Evolutionary conservation across 2,329 filamentous ascomycete genomes (phyloP), one percentile per base, ranked within the genome.

Genomic region (Colletotrichum caudatum): DNA sequence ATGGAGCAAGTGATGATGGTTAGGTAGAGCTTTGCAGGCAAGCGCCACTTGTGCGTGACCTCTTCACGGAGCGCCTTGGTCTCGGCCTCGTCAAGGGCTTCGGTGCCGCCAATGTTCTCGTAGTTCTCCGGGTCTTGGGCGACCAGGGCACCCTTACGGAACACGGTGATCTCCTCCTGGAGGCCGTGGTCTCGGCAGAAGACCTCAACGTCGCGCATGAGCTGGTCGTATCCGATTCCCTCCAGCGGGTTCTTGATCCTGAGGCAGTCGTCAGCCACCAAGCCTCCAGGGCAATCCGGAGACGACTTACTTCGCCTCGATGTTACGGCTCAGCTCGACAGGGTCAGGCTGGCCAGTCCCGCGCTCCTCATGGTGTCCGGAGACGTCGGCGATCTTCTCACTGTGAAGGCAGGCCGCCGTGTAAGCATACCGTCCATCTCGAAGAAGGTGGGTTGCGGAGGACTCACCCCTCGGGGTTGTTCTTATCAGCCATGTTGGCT

Each of bases 101-200:
- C 82, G 64, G 88, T 82, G 74, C 87, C 86, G 5, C 79, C 81
- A 51, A 94, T 85, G 44, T 85, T 82, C 69, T 93, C 91, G 78
- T 83, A 93, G 39, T 85, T 84, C 11, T 83, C 82, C 0, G 92
- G 92, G 75, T 91, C 89, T 78, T 93, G 92, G 3, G 93, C 93
- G 23, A 94, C 87, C 14, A 95, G 84, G 4, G 93, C 93, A 44
- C 92, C 93, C 76, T 91, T 91, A 63, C 87, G 84, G 63, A 94
- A 84, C 20, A 92, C 77, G 4, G 83, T 81, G 3, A 89, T 81
- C 74, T 91, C 85, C 65, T 91, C 87, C 2, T 82, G 80, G 35
- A 94, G 84, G 33, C 85, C 85, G 74, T 91, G 88, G 53, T 86
- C 81, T 18, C 83, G 82, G 50, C 90, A 91, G 76, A 93, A 93